Evolutionary conservation across 345 rosid species (phyloP), one percentile per base, ranked within the genome.

Genomic region (Erodium maritimum): DNA sequence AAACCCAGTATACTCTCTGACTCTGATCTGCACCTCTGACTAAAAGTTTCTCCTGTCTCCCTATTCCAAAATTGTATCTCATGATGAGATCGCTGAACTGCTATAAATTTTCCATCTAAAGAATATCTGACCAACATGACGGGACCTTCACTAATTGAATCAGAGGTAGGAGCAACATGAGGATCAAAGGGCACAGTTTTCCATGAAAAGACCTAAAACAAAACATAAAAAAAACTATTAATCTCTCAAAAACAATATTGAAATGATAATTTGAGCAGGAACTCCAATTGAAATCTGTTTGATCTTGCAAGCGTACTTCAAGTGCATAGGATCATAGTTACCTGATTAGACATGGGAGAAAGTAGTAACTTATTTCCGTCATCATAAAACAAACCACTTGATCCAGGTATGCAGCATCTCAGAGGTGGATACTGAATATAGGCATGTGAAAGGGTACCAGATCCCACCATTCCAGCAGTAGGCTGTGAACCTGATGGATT

Each of bases 1-100:
- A 87, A 87, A 54, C 99, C 97, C 57, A 93, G 76, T 69, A 93
- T 79, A 68, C 75, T 83, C 76, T 82, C 97, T 50, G 94, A 83
- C 62, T 85, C 97, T 56, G 85, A 61, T 71, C 69, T 87, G 79
- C 87, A 85, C 62, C 56, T 79, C 57, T 87, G 84, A 65, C 52
- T 68, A 64, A 82, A 79, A 67, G 70, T 78, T 72, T 80, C 78
- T 66, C 79, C 73, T 55, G 95, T 83, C 73, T 86, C 95, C 74
- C 90, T 77, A 66, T 82, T 69, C 71, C 68, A 81, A 74, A 93
- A 77, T 62, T 87, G 87, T 65, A 93, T 69, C 68, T 85, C 95
- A 64, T 67, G 69, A 66, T 69, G 81, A 53, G 94, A 83, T 37
- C 88, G 85, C 52, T 89, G 99, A 66, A 93, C 61, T 67, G 97